Conservation (phyloP, 305 asterid species). For the Fraxinus nigra region DNA sequence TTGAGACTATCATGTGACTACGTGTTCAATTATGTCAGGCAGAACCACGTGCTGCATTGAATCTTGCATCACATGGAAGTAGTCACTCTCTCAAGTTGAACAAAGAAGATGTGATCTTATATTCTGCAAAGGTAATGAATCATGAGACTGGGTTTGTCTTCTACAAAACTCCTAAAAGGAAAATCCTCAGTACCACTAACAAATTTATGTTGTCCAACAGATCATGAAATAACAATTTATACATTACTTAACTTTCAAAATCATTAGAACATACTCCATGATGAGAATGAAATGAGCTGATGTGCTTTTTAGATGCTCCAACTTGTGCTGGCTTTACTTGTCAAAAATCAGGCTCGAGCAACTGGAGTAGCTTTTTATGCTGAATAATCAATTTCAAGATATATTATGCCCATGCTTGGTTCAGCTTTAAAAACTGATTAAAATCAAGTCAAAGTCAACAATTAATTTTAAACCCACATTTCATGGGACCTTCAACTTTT, state of each 20-base stretch:
- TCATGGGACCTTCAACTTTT: background rate
- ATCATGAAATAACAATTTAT: background rate
- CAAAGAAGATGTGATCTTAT: constrained; percentile 86
- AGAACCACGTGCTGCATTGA: constrained; percentile 98
- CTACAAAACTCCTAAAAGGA: background rate
- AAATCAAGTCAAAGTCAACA: background rate
- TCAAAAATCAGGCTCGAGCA: constrained; percentile 7
- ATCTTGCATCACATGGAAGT: constrained; percentile 96
- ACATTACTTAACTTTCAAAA: background rate
- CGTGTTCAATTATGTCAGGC: constrained; percentile 63
- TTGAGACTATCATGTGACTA: constrained; percentile 25
- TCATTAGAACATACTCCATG: background rate
- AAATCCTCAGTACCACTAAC: background rate
- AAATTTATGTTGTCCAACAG: background rate
- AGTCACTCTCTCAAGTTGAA: constrained; percentile 89
- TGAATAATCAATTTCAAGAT: background rate
- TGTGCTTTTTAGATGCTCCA: constrained; percentile 21
- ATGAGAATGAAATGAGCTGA: background rate
- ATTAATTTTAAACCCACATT: background rate
- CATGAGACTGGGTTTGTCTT: background rate
- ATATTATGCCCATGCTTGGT: background rate
- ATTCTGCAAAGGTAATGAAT: constrained; percentile 88
- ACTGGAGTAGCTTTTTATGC: background rate
- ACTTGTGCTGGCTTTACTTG: constrained; percentile 14
- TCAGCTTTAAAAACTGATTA: background rate